Base-by-base conservation (phyloP, 2,329 filamentous ascomycete species). In the Aspergillus texensis region DNA sequence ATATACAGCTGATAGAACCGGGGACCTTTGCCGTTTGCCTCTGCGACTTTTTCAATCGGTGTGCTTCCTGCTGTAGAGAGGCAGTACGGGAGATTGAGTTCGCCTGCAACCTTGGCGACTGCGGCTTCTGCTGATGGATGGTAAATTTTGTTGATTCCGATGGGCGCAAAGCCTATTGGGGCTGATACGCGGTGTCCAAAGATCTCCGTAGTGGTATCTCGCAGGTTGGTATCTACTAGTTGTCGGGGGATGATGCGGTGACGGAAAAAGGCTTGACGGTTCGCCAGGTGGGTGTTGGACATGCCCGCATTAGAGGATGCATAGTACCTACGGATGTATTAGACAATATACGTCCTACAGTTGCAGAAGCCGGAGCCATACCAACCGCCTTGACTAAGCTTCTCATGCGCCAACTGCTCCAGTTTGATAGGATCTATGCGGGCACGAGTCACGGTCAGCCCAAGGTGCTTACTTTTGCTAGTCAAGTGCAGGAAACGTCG, bases 101-200 rank as follows among this genome's bases (percentile, higher is more conserved):
- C 85, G n/a, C 81, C 81, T 0, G 87, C 87, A 0, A 87, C 85
- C 62, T 82, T 83, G 11, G 88, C 86, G 1, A 89, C 86, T 0
- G 85, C 82, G 0, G 87, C 71, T 70, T 90, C 88, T 45, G 84
- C 87, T 0, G 76, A 71, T 0, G 82, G 80, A 68, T 89, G 82
- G 76, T 89, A 89, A 68, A 89, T 90, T 65, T 85, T 84, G 77
- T 90, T 89, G 68, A 90, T 89, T 5, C 88, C 87, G 32, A 89
- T 84, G 0, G 87, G 87, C 0, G 87, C 85, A 69, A 90, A 88
- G n/a, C 86, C 86, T 57, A 90, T 85, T 0, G 88, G 87, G 0
- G 86, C 86, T 2, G 82, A 79, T 16, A 87, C 83, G 56, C 81
- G 80, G 72, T 89, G 85, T 16, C 87, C 85, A 73, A 89, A 90